Conservation (phyloP, 2,329 filamentous ascomycete species). For the Huntiella abstrusa region DNA sequence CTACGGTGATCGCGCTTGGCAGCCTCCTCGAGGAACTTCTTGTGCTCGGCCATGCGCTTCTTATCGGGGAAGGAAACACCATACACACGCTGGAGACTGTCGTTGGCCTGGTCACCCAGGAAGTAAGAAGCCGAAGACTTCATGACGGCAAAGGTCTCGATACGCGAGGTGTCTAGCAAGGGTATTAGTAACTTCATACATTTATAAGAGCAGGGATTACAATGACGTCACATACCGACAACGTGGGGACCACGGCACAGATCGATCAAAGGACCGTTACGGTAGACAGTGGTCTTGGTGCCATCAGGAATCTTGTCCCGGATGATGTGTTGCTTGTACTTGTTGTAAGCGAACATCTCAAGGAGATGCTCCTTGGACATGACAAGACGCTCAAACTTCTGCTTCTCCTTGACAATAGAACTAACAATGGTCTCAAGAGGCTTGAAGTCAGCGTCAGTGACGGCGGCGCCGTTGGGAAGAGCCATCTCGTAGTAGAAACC, state of each 20-base stretch:
- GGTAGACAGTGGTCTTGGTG: constrained; percentile 64
- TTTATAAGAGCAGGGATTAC: background rate
- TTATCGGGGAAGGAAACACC: constrained; percentile 75
- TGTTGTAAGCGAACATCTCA: constrained; percentile 93
- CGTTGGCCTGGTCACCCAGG: constrained; percentile 68
- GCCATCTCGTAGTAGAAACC: constrained; percentile 99
- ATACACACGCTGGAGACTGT: constrained; percentile 90
- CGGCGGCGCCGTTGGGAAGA: constrained; percentile 47
- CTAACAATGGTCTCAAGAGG: constrained; percentile 62
- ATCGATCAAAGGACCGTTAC: constrained; percentile 86
- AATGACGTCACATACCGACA: constrained; percentile 26
- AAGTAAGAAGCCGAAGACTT: constrained; percentile 63
- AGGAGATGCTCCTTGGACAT: constrained; percentile 80
- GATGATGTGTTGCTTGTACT: constrained; percentile 97
- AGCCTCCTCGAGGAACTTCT: constrained; percentile 93
- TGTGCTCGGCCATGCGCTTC: constrained; percentile 80
- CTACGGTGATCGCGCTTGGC: constrained; percentile 90
- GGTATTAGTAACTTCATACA: background rate
- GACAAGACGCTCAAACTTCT: constrained; percentile 76
- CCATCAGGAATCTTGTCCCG: constrained; percentile 72
- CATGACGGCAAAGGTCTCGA: constrained; percentile 89
- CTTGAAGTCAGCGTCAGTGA: constrained; percentile 65
- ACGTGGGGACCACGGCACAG: constrained; percentile 90
- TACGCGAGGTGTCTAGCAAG: constrained; percentile 56
- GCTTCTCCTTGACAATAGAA: constrained; percentile 89